Base-by-base conservation (phyloP, 2,329 filamentous ascomycete species). In the Paramyrothecium roridum region DNA sequence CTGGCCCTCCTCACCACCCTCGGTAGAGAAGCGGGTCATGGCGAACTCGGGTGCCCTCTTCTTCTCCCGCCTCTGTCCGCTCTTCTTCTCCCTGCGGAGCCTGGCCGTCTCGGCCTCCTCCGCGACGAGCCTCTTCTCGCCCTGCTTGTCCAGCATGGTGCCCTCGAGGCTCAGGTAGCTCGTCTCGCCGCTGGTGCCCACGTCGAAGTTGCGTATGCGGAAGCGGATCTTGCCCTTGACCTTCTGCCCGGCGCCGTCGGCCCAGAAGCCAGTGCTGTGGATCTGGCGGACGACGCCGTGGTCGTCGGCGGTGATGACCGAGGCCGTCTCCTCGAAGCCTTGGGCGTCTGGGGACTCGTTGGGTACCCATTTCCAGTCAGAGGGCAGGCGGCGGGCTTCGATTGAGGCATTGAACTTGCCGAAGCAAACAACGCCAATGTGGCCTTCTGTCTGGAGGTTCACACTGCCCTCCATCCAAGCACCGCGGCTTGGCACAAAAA, bases 381-480 rank as follows among this genome's bases (percentile, higher is more conserved):
- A 72, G 0, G 95, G 95, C 17, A 99, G 77, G 37, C 90, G 81
- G 57, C 83, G 84, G 21, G 87, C 81, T 64, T 93, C 89, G 57
- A 99, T 90, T 47, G 88, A 91, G 1, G 93, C 90, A 63, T 95
- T 96, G 80, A 98, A 98, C 61, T 91, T 85, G 70, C 93, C 93
- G 74, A 91, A 93, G 70, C 91, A 95, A 12, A 96, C 85, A 3
- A 97, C 83, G 20, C 93, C 93, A 8, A 99, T 81, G 67, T 97
- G 91, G 8, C 91, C 91, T 63, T 95, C 90, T 50, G 89, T 93
- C 68, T 96, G 91, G 30, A 97, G 79, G 65, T 93, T 95, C 54
- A 97, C 83, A 62, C 82, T 87, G 12, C 91, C 95, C 61, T 93
- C 87, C 67, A 98, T 82, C 72, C 82, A 85, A 10, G 86, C 84